Evolutionary conservation across 805 yeast genomes (phyloP).

Genomic region (Millerozyma miso): DNA sequence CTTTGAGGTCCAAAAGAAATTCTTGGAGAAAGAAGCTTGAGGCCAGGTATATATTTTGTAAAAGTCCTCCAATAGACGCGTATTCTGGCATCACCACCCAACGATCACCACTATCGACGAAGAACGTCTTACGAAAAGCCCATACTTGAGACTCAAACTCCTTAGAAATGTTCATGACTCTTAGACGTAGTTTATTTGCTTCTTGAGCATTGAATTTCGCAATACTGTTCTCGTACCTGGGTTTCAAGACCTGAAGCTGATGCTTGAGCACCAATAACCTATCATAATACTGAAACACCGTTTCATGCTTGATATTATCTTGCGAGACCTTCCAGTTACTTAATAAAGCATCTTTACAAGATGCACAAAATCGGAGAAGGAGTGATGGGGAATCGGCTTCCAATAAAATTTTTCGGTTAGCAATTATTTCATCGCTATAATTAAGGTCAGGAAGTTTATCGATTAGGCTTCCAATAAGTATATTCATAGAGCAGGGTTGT

Average conservation of each 20-base stretch:
- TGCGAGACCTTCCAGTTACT: constrained; percentile 39
- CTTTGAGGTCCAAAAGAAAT: constrained; percentile 60
- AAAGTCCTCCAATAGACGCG: constrained; percentile 22
- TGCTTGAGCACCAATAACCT: constrained; percentile 18
- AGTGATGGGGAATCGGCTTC: constrained; percentile 9
- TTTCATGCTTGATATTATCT: constrained; percentile 4
- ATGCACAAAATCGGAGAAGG: constrained; percentile 58
- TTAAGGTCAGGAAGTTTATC: constrained; percentile 36
- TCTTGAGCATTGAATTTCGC: constrained; percentile 10
- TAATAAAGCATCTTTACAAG: constrained; percentile 63
- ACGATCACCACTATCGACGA: constrained; percentile 6
- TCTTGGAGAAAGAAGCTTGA: constrained; percentile 62
- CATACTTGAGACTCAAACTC: constrained; percentile 26
- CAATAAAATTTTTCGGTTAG: constrained; percentile 13
- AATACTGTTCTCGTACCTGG: constrained; percentile 16
- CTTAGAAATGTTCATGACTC: constrained; percentile 21
- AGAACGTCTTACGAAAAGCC: constrained; percentile 20
- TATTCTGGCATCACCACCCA: constrained; percentile 11
- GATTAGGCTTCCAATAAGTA: constrained; percentile 46
- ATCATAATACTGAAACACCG: constrained; percentile 18
- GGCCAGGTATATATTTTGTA: constrained; percentile 53
- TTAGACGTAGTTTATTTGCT: constrained; percentile 17
- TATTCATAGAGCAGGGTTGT: constrained; percentile 63
- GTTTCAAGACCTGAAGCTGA: constrained; percentile 18
- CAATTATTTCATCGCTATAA: constrained; percentile 22